phyloP scores from a whole-genome alignment of 1,139 yeast species.

The Pichia terricola region DNA sequence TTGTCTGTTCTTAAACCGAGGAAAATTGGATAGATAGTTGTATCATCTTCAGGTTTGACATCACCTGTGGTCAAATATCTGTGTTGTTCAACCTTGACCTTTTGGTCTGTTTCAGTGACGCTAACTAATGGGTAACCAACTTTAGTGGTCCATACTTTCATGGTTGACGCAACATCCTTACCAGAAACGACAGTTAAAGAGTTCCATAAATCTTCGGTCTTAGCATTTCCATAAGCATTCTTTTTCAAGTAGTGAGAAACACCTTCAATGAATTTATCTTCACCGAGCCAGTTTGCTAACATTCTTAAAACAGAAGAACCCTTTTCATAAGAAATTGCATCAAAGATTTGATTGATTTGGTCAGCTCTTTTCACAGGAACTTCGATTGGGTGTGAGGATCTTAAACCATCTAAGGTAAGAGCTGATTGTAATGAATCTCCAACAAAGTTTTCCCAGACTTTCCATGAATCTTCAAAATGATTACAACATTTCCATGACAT shows the following conservation, averaged over 20 bases:
- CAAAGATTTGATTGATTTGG: conserved; percentile 28
- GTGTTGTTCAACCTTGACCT: conserved; percentile 36
- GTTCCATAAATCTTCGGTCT: conserved; percentile 43
- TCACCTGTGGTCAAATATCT: conserved; percentile 56
- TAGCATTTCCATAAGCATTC: conserved; percentile 43
- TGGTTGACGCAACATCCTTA: conserved; percentile 38
- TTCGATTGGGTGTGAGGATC: conserved; percentile 53
- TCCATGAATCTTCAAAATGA: conserved; percentile 47
- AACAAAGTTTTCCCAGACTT: conserved; percentile 47
- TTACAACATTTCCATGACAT: conserved; percentile 47
- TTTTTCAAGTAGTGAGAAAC: conserved; percentile 43
- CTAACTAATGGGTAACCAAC: conserved; percentile 47
- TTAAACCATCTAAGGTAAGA: conserved; percentile 41
- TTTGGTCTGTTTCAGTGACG: conserved; percentile 27
- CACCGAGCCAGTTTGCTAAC: conserved; percentile 49
- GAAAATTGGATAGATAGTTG: conserved; percentile 67
- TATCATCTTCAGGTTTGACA: conserved; percentile 34
- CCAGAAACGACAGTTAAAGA: conserved; percentile 40
- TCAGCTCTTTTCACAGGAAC: conserved; percentile 48
- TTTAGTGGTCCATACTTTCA: conserved; percentile 46
- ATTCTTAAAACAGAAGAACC: conserved; percentile 48
- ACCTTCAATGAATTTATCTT: conserved; percentile 42
- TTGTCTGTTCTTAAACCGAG: conserved; percentile 54
- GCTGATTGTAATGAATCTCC: conserved; percentile 46
- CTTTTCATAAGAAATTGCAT: conserved; percentile 43